Evolutionary conservation across 345 rosid species (phyloP).

Genomic region (Iberis pinnata): DNA sequence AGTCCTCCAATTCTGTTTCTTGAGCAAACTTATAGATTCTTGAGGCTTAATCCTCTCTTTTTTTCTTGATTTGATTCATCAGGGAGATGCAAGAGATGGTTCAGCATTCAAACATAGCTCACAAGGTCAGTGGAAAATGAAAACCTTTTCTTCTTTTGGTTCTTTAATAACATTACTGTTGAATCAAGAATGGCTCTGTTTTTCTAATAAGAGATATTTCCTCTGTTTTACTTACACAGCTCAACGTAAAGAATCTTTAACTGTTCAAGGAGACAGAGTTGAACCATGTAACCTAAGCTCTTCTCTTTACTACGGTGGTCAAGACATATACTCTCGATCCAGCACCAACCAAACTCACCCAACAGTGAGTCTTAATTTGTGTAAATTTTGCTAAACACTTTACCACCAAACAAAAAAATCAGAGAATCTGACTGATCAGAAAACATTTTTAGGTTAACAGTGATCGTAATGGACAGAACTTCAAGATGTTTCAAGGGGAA

Average conservation of each 20-base stretch:
- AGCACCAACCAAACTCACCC: conserved; percentile 45
- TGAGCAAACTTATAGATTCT: conserved; percentile 8
- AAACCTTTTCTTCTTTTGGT: not conserved
- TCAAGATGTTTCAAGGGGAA: conserved; percentile 81
- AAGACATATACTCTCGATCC: conserved; percentile 56
- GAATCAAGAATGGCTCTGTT: conserved; percentile 12
- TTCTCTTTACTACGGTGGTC: conserved; percentile 90
- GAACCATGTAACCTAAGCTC: conserved; percentile 79
- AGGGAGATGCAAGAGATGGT: conserved; percentile 51
- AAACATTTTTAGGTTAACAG: conserved; percentile 27
- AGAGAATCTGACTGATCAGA: conserved; percentile 3
- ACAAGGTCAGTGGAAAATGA: conserved; percentile 38
- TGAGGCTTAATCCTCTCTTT: conserved; percentile 11
- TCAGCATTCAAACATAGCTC: conserved; percentile 42
- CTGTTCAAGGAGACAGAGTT: conserved; percentile 12
- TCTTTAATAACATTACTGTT: conserved; percentile 10
- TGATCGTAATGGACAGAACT: conserved; percentile 50
- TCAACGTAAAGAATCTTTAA: conserved; percentile 33
- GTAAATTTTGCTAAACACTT: not conserved
- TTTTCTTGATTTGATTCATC: conserved; percentile 10
- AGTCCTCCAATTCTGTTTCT: not conserved
- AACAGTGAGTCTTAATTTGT: conserved; percentile 39
- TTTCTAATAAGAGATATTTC: not conserved
- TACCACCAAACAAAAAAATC: not conserved
- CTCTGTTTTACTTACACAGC: conserved; percentile 40